Percentiles rank a stretch among this genome's conserved stretches.
Conservation (phyloP, 306 rosid genomes). For the Luffa acutangula region DNA sequence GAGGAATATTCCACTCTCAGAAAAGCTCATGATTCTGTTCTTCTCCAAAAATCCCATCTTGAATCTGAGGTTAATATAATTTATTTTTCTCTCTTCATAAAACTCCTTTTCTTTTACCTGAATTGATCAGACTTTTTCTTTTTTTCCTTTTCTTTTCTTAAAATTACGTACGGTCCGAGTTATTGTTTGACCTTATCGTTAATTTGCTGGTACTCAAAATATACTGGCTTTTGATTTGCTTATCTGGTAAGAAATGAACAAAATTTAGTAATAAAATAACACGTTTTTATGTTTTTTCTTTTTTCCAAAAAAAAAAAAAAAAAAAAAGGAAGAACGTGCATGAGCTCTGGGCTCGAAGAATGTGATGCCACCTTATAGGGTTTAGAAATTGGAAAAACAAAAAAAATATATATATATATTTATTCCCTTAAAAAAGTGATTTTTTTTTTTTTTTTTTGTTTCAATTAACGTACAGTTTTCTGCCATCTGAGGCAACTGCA, state of each 20-base stretch:
- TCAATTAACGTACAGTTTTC: neutral
- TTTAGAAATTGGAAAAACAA: conserved; percentile 4
- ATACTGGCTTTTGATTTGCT: neutral
- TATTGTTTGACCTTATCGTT: neutral
- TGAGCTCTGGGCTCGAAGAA: conserved; percentile 61
- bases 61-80: conserved; percentile 55
- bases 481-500: conserved; percentile 51
- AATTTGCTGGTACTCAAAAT: neutral
- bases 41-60: conserved; percentile 51
- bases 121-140: neutral
- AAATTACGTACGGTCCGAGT: neutral
- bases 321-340: conserved; percentile 29
- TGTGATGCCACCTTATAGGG: conserved; percentile 21
- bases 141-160: neutral
- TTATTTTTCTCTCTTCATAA: neutral
- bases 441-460: neutral
- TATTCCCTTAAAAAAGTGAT: neutral
- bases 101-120: neutral
- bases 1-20: conserved; percentile 60
- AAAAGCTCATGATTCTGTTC: conserved; percentile 36
- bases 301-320: neutral
- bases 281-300: neutral
- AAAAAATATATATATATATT: neutral
- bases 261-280: neutral
- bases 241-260: neutral